These are phyloP conservation scores for Phytophthora uliginosa DNA, from an alignment of 352 stramenopile genomes.

Conservation along the genomic window DNA sequence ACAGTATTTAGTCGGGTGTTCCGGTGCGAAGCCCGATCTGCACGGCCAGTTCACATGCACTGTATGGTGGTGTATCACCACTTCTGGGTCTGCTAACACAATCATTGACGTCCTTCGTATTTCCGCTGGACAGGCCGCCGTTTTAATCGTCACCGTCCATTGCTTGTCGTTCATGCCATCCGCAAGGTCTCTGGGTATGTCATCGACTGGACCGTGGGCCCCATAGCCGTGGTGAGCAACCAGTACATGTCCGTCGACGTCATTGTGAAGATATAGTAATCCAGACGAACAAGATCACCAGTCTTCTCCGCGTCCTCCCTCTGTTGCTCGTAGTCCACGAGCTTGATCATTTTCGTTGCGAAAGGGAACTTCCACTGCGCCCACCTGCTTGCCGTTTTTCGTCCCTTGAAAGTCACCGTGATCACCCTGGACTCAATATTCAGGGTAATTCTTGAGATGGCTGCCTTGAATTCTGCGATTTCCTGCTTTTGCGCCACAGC, in stretches of 20 bases:
- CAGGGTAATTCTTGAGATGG: neutral
- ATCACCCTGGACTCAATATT: neutral
- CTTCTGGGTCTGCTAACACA: neutral
- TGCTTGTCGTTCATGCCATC: neutral
- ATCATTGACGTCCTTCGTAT: neutral
- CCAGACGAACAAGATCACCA: neutral
- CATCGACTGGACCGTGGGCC: neutral
- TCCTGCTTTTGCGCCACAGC: neutral
- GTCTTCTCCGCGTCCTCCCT: neutral
- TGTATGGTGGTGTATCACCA: neutral
- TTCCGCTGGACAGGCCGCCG: neutral
- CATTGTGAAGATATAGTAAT: conserved; percentile 1
- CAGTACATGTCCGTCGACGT: neutral
- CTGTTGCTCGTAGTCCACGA: neutral
- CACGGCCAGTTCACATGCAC: neutral
- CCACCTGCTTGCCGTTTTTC: neutral
- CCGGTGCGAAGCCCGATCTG: neutral
- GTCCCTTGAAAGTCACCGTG: conserved; percentile 5
- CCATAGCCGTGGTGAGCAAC: neutral
- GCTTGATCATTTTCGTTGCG: neutral
- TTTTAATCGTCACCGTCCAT: neutral
- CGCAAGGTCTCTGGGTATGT: neutral
- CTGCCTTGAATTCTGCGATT: neutral
- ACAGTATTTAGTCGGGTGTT: neutral
- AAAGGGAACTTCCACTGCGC: neutral